Conservation (phyloP, 768 basidiomycete genomes). For the Tulasnella sp. region DNA sequence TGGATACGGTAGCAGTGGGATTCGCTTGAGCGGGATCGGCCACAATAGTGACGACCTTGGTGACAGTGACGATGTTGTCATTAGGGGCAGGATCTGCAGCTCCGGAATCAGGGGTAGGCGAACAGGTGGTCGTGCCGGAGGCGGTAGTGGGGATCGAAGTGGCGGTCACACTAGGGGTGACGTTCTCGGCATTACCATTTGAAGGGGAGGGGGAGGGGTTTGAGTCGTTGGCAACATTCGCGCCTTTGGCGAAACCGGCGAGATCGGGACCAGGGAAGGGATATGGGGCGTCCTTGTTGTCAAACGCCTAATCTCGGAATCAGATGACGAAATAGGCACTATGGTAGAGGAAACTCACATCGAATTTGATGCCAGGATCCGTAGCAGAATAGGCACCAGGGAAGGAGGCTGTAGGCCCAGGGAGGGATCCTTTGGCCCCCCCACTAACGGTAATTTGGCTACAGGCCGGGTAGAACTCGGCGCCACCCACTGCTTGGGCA, state of each 20-base stretch:
- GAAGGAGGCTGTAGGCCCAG: constrained; percentile 38
- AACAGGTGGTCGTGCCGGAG: neutral
- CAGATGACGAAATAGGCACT: neutral
- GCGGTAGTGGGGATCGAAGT: neutral
- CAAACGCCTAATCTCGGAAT: constrained; percentile 3
- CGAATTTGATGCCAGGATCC: constrained; percentile 57
- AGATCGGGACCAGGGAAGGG: constrained; percentile 15
- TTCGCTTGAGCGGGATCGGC: neutral
- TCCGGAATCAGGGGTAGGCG: neutral
- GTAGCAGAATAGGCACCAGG: constrained; percentile 61
- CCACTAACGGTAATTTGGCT: constrained; percentile 43
- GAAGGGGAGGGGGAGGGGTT: no score
- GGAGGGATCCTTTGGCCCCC: constrained; percentile 32
- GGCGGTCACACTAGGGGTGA: neutral
- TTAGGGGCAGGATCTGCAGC: neutral
- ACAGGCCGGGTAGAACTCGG: constrained; percentile 74
- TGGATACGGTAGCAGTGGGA: constrained; percentile 14
- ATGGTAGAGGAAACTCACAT: neutral
- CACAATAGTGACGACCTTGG: neutral
- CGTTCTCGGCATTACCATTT: neutral
- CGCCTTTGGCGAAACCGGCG: neutral
- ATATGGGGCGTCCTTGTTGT: constrained; percentile 18
- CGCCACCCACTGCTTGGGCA: constrained; percentile 43
- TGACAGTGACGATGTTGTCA: neutral
- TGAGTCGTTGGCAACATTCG: no score